These are phyloP conservation scores for Coelastrella sp. DNA, from an alignment of 139 green algal genomes.

Conservation along the genomic window DNA sequence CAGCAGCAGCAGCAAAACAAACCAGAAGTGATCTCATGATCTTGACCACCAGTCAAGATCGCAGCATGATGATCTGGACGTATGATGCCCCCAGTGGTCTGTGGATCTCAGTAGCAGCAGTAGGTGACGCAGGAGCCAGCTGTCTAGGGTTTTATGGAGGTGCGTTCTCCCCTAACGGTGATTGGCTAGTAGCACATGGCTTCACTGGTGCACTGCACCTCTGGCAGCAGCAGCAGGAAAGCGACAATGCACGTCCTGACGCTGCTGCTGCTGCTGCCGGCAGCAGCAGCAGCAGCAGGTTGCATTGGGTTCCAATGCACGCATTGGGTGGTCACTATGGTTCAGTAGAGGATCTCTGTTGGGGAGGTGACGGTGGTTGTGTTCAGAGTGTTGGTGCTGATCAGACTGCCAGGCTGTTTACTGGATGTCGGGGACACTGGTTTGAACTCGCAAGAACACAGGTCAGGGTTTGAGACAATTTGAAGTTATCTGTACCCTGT, in stretches of 20 bases:
- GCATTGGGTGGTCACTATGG: slow-evolving; percentile 87
- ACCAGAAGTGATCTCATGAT: slow-evolving; percentile 62
- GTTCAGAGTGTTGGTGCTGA: slow-evolving; percentile 81
- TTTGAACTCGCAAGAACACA: slow-evolving; percentile 93
- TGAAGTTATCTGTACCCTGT: too few species aligned
- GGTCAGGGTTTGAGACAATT: slow-evolving; percentile 50
- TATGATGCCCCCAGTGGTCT: slow-evolving; percentile 74
- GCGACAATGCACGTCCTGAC: too few species aligned
- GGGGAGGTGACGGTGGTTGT: slow-evolving; percentile 74
- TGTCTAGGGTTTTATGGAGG: slow-evolving; percentile 86
- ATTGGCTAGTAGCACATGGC: slow-evolving; percentile 85
- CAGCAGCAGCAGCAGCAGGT: slow-evolving; percentile 23
- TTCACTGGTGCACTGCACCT: slow-evolving; percentile 94
- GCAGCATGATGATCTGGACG: slow-evolving; percentile 95
- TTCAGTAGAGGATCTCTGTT: slow-evolving; percentile 82
- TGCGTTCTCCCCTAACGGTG: slow-evolving; percentile 69
- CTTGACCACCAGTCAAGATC: slow-evolving; percentile 94
- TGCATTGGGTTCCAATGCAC: slow-evolving; percentile 76
- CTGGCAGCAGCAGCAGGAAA: slow-evolving; percentile 67
- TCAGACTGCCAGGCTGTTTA: slow-evolving; percentile 86
- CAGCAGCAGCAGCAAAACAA: background rate
- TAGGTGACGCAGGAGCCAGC: slow-evolving; percentile 88
- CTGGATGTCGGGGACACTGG: slow-evolving; percentile 73
- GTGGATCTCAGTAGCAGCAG: slow-evolving; percentile 87
- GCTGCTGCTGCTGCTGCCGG: background rate